These are phyloP conservation scores for Galeopsis tetrahit DNA, from an alignment of 257 asterid species.

Conservation along the genomic window DNA sequence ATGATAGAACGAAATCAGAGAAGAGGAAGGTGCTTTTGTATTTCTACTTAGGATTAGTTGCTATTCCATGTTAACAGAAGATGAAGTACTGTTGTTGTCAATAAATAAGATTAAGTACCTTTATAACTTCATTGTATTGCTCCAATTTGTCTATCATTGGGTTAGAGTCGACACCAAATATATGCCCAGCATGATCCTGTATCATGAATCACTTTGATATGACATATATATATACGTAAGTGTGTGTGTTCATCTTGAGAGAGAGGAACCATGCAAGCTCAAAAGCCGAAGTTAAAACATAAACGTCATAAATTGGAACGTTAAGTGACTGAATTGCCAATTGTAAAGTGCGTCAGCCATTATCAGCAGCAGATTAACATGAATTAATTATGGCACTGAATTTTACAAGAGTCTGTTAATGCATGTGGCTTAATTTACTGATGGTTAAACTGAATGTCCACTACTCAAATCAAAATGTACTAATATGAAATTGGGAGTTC, in stretches of 20 bases:
- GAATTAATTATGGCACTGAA: not conserved
- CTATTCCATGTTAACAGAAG: constrained; percentile 15
- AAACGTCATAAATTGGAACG: not conserved
- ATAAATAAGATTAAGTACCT: constrained; percentile 46
- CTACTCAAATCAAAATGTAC: not conserved
- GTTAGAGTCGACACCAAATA: constrained; percentile 86
- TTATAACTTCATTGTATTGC: constrained; percentile 76
- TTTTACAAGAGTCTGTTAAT: not conserved
- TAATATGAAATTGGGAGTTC: not conserved
- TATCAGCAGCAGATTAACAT: not conserved
- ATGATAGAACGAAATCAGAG: constrained; percentile 22
- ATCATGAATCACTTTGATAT: constrained; percentile 26
- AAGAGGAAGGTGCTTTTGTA: not conserved
- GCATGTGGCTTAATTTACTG: not conserved
- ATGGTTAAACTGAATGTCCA: not conserved
- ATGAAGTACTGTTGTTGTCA: not conserved
- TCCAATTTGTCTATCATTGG: constrained; percentile 87
- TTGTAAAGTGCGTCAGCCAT: constrained; percentile 10
- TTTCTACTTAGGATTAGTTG: constrained; percentile 22
- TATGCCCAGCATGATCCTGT: constrained; percentile 99
- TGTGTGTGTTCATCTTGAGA: not conserved
- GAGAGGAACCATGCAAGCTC: constrained; percentile 3
- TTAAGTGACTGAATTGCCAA: constrained; percentile 6
- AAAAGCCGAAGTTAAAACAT: not conserved
- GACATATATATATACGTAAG: not conserved